Evolutionary conservation across 2,329 filamentous ascomycete genomes (phyloP).

Genomic region (Hymenotorrendiella dingleyae): DNA sequence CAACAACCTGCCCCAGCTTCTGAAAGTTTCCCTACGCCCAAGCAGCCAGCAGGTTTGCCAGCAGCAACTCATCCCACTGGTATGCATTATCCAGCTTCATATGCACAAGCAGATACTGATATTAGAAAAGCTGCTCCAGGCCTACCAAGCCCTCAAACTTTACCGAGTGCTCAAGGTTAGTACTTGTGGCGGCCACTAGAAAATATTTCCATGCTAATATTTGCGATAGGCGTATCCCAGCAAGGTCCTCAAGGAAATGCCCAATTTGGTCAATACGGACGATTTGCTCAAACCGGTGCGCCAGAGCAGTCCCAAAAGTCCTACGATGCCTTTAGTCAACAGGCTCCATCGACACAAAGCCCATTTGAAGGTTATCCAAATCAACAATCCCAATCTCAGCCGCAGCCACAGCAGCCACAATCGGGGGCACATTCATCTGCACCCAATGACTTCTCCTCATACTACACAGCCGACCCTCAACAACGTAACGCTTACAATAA

Average conservation of each 20-base stretch:
- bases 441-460: conserved; percentile 74
- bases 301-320: conserved; percentile 70
- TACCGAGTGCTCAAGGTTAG: conserved; percentile 34
- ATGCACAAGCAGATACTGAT: conserved; percentile 10
- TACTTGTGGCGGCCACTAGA: conserved; percentile 1
- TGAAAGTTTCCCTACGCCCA: conserved; percentile 46
- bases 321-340: conserved; percentile 81
- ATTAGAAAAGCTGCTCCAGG: conserved; percentile 26
- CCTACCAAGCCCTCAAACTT: conserved; percentile 32
- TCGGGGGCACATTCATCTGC: conserved; percentile 67
- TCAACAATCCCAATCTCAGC: conserved; percentile 54
- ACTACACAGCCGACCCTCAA: conserved; percentile 74
- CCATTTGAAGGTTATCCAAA: conserved; percentile 57
- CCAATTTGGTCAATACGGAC: conserved; percentile 59
- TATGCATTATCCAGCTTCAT: conserved; percentile 32
- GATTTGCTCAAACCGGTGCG: conserved; percentile 57
- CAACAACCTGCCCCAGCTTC: conserved; percentile 48
- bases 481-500: conserved; percentile 67
- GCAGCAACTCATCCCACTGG: conserved; percentile 37
- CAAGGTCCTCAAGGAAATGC: conserved; percentile 27
- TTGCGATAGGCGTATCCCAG: conserved; percentile 17
- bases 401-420: conserved; percentile 48
- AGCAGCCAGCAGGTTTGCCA: conserved; percentile 41
- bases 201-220: neutral
- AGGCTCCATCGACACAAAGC: conserved; percentile 50